Percentiles rank a stretch among this genome's conserved stretches.
These are phyloP conservation scores for Hortiboletus campestris DNA, from an alignment of 768 basidiomycete genomes.

Conservation along the genomic window DNA sequence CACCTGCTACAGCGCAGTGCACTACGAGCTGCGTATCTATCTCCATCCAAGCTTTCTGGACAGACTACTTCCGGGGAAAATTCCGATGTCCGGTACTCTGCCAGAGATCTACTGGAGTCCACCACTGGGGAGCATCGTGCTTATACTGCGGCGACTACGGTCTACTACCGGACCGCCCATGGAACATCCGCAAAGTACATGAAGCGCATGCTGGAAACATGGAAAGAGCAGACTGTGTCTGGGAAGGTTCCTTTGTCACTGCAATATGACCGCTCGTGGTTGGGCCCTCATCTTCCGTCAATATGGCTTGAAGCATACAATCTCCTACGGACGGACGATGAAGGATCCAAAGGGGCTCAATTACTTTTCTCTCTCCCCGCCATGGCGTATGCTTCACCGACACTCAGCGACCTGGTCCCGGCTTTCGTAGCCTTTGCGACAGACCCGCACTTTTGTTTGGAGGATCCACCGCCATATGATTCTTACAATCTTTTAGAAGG, in stretches of 20 bases:
- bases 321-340: slow-evolving; percentile 16
- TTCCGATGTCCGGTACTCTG: slow-evolving; percentile 10
- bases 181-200: background rate
- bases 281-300: slow-evolving; percentile 16
- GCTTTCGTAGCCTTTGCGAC: slow-evolving; percentile 33
- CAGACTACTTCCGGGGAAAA: background rate
- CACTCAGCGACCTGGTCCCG: slow-evolving; percentile 16
- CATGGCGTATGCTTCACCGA: slow-evolving; percentile 28
- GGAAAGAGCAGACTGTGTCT: background rate
- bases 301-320: slow-evolving; percentile 32
- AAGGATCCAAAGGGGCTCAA: slow-evolving; percentile 13
- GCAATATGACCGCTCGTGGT: slow-evolving; percentile 31
- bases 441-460: slow-evolving; percentile 2
- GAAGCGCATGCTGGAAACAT: slow-evolving; percentile 6
- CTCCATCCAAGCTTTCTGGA: slow-evolving; percentile 9
- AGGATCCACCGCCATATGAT: slow-evolving; percentile 23
- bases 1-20: slow-evolving; percentile 22
- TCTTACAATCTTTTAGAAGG: slow-evolving; percentile 12
- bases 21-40: slow-evolving; percentile 12
- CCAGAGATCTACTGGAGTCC: slow-evolving; percentile 6
- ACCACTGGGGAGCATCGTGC: slow-evolving; percentile 14
- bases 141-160: slow-evolving; percentile 12
- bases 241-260: slow-evolving; percentile 4
- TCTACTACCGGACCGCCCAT: background rate
- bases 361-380: slow-evolving; percentile 34